Percentiles rank a stretch among this genome's conserved stretches.
Evolutionary conservation across 805 yeast genomes (phyloP).

Genomic region (Candida krabiensis): DNA sequence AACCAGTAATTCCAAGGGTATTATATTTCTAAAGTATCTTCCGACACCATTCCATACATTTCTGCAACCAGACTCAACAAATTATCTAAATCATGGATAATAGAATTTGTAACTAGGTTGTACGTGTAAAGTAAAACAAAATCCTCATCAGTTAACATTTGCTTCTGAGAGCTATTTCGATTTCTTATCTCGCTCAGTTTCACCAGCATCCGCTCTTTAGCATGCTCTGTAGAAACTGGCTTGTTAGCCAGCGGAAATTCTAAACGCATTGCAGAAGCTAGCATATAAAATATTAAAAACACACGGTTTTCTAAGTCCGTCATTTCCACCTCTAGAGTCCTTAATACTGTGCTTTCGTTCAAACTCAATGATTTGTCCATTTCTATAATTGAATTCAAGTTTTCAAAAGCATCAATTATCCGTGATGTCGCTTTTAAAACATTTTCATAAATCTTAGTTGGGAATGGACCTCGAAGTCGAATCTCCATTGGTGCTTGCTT

Average conservation of each 20-base stretch:
- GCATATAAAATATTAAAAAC: constrained; percentile 74
- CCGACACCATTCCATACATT: constrained; percentile 65
- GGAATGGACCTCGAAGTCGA: constrained; percentile 73
- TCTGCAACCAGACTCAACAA: constrained; percentile 55
- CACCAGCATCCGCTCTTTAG: constrained; percentile 65
- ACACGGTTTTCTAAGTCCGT: constrained; percentile 70
- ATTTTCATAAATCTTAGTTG: constrained; percentile 48
- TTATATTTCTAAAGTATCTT: constrained; percentile 55
- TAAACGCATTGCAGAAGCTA: constrained; percentile 70
- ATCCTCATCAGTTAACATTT: constrained; percentile 59
- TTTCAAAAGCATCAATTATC: constrained; percentile 74
- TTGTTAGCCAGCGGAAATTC: constrained; percentile 78
- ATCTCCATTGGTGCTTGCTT: constrained; percentile 76
- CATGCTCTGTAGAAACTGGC: constrained; percentile 75
- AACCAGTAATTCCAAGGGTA: too few species aligned
- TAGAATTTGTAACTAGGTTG: constrained; percentile 66
- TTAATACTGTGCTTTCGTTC: constrained; percentile 57
- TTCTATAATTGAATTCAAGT: constrained; percentile 65
- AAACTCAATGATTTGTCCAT: constrained; percentile 54
- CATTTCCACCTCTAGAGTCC: constrained; percentile 55
- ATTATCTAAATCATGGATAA: constrained; percentile 62
- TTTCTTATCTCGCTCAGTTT: constrained; percentile 62
- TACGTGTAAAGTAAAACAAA: constrained; percentile 77
- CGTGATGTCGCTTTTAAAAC: constrained; percentile 57
- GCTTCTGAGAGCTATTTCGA: constrained; percentile 28